phyloP scores from a whole-genome alignment of 345 rosid species.

The Nephelium lappaceum region DNA sequence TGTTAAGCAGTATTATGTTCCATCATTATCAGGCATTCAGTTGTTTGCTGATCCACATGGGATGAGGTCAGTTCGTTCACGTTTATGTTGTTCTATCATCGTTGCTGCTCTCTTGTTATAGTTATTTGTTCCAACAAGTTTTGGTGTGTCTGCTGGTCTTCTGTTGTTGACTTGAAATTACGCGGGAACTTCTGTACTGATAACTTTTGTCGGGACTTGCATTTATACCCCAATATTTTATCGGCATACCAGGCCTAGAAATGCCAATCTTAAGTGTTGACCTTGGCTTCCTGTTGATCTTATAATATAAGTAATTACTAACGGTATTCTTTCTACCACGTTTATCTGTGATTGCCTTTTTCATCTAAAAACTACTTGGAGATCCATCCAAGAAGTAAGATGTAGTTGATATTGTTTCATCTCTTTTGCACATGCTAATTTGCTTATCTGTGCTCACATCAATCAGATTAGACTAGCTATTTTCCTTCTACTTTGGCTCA shows the following conservation, averaged over 20 bases:
- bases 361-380: background rate
- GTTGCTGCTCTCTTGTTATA: constrained; percentile 9
- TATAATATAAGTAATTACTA: background rate
- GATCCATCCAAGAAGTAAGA: background rate
- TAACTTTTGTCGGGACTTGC: constrained; percentile 10
- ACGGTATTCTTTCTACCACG: background rate
- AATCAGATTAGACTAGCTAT: background rate
- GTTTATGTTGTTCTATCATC: background rate
- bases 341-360: background rate
- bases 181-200: background rate
- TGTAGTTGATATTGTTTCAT: background rate
- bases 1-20: constrained; percentile 68
- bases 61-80: constrained; percentile 41
- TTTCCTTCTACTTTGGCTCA: background rate
- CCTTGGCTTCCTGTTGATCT: background rate
- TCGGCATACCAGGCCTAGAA: background rate
- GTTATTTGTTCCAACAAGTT: background rate
- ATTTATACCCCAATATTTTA: background rate
- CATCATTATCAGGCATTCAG: constrained; percentile 69
- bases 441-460: background rate
- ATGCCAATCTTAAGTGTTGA: background rate
- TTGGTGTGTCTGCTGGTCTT: background rate
- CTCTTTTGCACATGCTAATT: background rate
- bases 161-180: background rate
- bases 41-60: constrained; percentile 46